phyloP scores from a whole-genome alignment of 805 yeast genomes.

The Pichia cephalocereana region DNA sequence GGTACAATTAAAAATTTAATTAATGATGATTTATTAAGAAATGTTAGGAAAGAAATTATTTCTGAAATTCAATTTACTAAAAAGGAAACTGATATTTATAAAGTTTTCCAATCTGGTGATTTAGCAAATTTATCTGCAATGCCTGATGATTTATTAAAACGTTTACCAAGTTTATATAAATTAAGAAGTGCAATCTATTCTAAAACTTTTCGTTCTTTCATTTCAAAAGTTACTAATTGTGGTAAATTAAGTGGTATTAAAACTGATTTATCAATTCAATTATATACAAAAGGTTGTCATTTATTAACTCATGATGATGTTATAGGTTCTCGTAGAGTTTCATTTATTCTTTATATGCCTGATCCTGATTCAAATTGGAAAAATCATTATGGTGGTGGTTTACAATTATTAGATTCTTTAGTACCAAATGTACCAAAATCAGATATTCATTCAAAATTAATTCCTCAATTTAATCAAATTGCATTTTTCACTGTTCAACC shows the following conservation, averaged over 20 bases:
- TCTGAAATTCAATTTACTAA: conserved; percentile 80
- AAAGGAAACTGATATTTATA: conserved; percentile 95
- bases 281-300: conserved; percentile 90
- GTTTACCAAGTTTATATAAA: conserved; percentile 67
- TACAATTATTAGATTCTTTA: conserved; percentile 77
- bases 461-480: conserved; percentile 93
- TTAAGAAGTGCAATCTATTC: conserved; percentile 85
- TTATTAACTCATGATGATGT: conserved; percentile 95
- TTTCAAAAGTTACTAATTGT: conserved; percentile 71
- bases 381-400: conserved; percentile 86
- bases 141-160: conserved; percentile 60
- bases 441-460: conserved; percentile 58
- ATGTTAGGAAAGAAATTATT: conserved; percentile 79
- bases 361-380: conserved; percentile 90
- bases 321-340: conserved; percentile 87
- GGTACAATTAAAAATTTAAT: conserved; percentile 71
- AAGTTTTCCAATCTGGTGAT: conserved; percentile 84
- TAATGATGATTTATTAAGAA: conserved; percentile 65
- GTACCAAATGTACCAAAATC: conserved; percentile 85
- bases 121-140: conserved; percentile 86
- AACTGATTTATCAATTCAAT: conserved; percentile 87
- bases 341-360: conserved; percentile 86
- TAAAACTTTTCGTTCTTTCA: conserved; percentile 68
- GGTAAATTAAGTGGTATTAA: conserved; percentile 87
- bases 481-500: conserved; percentile 96